Conservation (phyloP, 1,139 yeast species). For the Saccharomyces uvarum region DNA sequence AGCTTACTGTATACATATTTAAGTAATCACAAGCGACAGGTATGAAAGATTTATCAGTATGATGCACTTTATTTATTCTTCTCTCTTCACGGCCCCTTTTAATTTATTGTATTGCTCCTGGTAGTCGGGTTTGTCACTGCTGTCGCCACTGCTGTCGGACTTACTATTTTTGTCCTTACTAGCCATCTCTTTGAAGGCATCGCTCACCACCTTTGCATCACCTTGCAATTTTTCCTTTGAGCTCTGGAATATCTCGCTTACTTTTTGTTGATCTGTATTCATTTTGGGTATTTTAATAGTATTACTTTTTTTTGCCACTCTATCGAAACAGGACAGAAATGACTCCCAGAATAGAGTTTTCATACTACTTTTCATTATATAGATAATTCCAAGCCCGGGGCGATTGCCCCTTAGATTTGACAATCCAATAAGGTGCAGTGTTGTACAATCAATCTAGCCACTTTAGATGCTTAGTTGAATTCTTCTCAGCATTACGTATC, state of each 20-base stretch:
- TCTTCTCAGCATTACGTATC: neutral
- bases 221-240: conserved; percentile 21
- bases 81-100: conserved; percentile 12
- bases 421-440: neutral
- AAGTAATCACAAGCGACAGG: no score
- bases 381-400: neutral
- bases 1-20: no score
- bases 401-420: neutral
- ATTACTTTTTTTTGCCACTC: neutral
- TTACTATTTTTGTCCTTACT: conserved; percentile 7
- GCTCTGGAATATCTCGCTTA: conserved; percentile 16
- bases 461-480: neutral
- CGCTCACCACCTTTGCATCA: conserved; percentile 15
- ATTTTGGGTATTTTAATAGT: neutral
- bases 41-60: no score
- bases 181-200: conserved; percentile 14
- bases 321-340: no score
- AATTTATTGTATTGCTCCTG: conserved; percentile 10
- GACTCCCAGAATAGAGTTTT: neutral
- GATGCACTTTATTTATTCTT: neutral
- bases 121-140: conserved; percentile 7
- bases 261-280: conserved; percentile 2
- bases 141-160: conserved; percentile 8
- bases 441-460: neutral
- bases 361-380: neutral